Evolutionary conservation across 106 monocot genomes (phyloP), one percentile per base, ranked within the genome.

Genomic region (Apostasia ramifera): DNA sequence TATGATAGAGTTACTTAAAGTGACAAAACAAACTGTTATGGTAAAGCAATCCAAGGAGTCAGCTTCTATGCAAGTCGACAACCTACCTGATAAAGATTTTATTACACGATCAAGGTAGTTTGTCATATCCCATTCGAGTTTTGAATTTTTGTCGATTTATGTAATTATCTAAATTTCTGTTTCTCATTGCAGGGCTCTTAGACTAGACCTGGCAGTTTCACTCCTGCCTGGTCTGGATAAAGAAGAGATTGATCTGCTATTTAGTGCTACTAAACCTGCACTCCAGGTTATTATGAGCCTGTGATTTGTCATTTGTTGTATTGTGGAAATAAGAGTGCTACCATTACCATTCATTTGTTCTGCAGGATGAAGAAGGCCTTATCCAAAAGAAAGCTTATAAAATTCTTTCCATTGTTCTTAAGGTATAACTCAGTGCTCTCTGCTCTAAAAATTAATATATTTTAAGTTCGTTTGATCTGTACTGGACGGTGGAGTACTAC

Each of bases 311-410:
- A 42, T 53, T 64, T 70, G 3, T 63, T 47, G 15, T 61, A 57
- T 60, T 9, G 39, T n/a, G 43, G 44, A 62, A 44, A 44, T 45
- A 62, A 45, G 26, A 26, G 43, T 44, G 12, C 42, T n/a, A 53
- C 39, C 14, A n/a, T 58, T 8, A 38, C 5, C 37, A 63, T 70
- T 3, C 45, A 44, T 14, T 44, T 75, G 5, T 52, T 44, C 43
- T 68, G 40, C 70, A 95, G 94, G 91, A 92, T 61, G 65, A 77
- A 53, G 88, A 95, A 74, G 84, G 81, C 7, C 63, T 86, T 44
- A 79, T 97, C 37, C 95, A 97, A 70, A 97, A 97, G 62, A 97
- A 92, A 73, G 89, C 92, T 40, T 97, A 97, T 70, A 97, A 97
- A 80, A 77, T 80, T n/a, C 82, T 97, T 48, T 86, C 95, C 59